Evolutionary conservation across 495 filamentous ascomycete species (phyloP).

Genomic region (Elasticomyces elasticus): DNA sequence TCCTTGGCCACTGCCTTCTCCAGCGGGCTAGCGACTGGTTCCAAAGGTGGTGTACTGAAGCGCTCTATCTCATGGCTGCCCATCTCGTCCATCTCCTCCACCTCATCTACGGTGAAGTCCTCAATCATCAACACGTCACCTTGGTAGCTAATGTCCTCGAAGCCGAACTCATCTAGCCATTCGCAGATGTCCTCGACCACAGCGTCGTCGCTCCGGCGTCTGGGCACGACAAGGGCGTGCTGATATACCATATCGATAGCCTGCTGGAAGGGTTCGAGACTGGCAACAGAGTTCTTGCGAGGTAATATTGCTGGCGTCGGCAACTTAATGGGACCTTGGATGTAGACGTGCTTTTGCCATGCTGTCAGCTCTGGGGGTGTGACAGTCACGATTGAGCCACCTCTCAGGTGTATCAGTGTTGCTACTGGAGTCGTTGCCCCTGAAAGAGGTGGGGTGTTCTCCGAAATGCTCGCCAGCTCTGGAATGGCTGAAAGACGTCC

Average conservation of each 20-base stretch:
- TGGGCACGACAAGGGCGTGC: conserved; percentile 8
- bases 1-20: conserved; percentile 15
- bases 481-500: conserved; percentile 12
- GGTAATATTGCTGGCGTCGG: conserved; percentile 13
- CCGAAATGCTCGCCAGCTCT: not conserved
- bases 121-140: conserved; percentile 9
- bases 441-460: conserved; percentile 11
- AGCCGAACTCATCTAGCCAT: conserved; percentile 21
- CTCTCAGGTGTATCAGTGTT: conserved; percentile 16
- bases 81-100: conserved; percentile 4
- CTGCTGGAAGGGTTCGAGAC: conserved; percentile 23
- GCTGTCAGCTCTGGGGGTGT: conserved; percentile 19
- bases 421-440: conserved; percentile 7
- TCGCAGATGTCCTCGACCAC: conserved; percentile 22
- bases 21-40: conserved; percentile 3
- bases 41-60: conserved; percentile 14
- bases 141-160: conserved; percentile 8
- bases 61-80: conserved; percentile 1
- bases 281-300: conserved; percentile 21
- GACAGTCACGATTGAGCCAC: conserved; percentile 22
- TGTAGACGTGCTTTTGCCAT: conserved; percentile 20
- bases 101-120: conserved; percentile 1
- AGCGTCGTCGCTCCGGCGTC: conserved; percentile 17
- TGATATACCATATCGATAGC: conserved; percentile 18
- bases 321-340: conserved; percentile 23